Percentiles rank a stretch among this genome's conserved stretches.
Conservation (phyloP, 345 rosid species). For the Aurinia saxatilis region DNA sequence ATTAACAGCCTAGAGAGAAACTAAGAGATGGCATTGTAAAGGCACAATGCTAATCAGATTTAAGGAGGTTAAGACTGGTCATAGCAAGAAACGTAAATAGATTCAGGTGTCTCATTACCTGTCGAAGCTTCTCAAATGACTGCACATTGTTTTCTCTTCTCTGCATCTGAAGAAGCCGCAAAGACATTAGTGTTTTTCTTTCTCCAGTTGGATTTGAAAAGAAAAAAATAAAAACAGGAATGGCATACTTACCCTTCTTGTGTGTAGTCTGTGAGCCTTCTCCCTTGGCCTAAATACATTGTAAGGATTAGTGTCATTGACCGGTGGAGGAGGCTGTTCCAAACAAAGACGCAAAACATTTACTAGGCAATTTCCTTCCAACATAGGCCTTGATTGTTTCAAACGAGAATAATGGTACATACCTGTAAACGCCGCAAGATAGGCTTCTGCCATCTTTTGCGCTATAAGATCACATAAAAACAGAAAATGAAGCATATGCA, state of each 20-base stretch:
- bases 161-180: slow-evolving; percentile 65
- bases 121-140: slow-evolving; percentile 98
- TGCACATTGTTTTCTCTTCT: slow-evolving; percentile 99
- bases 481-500: slow-evolving; percentile 5
- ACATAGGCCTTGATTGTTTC: not conserved
- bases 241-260: slow-evolving; percentile 64
- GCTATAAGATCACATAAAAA: slow-evolving; percentile 48
- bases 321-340: slow-evolving; percentile 94
- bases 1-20: not conserved
- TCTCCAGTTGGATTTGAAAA: not conserved
- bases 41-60: not conserved
- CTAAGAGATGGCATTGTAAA: not conserved
- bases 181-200: slow-evolving; percentile 2
- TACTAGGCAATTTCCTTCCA: not conserved
- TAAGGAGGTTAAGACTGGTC: not conserved
- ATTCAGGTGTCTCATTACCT: slow-evolving; percentile 37
- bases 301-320: slow-evolving; percentile 91
- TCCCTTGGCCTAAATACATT: slow-evolving; percentile 98
- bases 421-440: slow-evolving; percentile 97
- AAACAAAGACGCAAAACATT: slow-evolving; percentile 14
- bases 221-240: not conserved
- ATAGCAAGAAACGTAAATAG: not conserved
- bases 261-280: slow-evolving; percentile 93
- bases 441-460: slow-evolving; percentile 98
- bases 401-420: slow-evolving; percentile 10